Evolutionary conservation across 768 basidiomycete genomes (phyloP), one percentile per base, ranked within the genome.

Genomic region (Butyriboletus loyo): DNA sequence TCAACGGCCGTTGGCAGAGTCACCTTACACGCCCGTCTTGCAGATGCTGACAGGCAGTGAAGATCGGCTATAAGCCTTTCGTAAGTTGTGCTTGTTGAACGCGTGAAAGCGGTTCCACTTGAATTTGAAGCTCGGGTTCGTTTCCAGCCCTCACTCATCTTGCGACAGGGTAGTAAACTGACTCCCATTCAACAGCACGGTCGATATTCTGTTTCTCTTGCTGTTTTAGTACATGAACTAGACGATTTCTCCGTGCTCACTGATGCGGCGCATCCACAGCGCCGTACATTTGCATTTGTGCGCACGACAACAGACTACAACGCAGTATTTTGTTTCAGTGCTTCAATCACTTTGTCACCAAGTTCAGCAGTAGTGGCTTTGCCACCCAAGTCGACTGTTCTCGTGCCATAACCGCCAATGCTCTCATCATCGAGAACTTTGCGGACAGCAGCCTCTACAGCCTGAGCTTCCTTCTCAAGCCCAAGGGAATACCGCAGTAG

Each of bases 401-500:
- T 79, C 52, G 87, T 70, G 14, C 89, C 94, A 58, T 77, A 72
- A 9, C 94, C 94, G 5, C 93, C 94, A 9, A 71, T 53, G 8
- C 76, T 77, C 46, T 78, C 72, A 10, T 75, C 74, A 67, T 99
- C 96, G 13, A 99, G 75, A 24, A 90, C 92, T 69, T 86, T 92
- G 54, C 87, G 77, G 9, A 99, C 96, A n/a, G 97, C 93, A 46
- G 75, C 71, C 71, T 99, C 97, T 53, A 99, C 86, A 21, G 88
- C 83, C 50, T 79, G 78, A 7, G 97, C 97, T 62, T 91, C 86
- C 58, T 77, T 81, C 55, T 92, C 89, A 50, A 93, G 77, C 24
- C 92, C 92, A 28, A 99, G 85, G 25, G 96, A 98, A 73, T 98
- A 99, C 39, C 95, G 84, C 46, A 97, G 77, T 54, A 97, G 85